phyloP scores from a whole-genome alignment of 768 basidiomycete species.

The Chiua virens region DNA sequence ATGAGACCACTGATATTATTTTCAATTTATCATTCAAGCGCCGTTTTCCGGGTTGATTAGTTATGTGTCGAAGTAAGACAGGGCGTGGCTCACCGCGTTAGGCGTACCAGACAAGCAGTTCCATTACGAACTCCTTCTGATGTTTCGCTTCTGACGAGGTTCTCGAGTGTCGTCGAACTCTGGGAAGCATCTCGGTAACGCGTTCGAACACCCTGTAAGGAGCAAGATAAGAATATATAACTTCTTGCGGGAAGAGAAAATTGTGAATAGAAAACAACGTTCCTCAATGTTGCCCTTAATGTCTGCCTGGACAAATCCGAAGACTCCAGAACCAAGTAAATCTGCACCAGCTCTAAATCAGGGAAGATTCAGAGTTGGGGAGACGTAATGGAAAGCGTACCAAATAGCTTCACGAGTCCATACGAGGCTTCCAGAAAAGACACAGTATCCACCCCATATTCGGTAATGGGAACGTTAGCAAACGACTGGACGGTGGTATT shows the following conservation, averaged over 20 bases:
- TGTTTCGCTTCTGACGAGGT: conserved; percentile 53
- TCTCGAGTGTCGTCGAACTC: conserved; percentile 57
- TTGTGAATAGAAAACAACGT: conserved; percentile 26
- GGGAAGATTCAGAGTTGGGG: conserved; percentile 7
- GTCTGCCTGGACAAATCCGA: conserved; percentile 74
- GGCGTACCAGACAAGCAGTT: conserved; percentile 62
- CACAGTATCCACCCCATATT: conserved; percentile 74
- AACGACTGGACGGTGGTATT: conserved; percentile 61
- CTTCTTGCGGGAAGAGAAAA: conserved; percentile 11
- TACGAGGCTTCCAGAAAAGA: conserved; percentile 87
- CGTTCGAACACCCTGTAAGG: conserved; percentile 60
- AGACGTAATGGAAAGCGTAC: conserved; percentile 40
- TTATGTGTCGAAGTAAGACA: conserved; percentile 5
- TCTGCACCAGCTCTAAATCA: conserved; percentile 40
- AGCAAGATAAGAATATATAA: conserved; percentile 9
- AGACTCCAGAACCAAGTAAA: conserved; percentile 65
- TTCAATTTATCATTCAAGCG: conserved; percentile 3
- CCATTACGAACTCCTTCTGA: conserved; percentile 45
- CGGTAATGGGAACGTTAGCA: conserved; percentile 76
- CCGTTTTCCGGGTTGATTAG: conserved; percentile 3
- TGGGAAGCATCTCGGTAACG: conserved; percentile 46
- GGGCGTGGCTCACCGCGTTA: conserved; percentile 53
- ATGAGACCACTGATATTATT: conserved; percentile 52
- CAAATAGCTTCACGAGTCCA: conserved; percentile 75
- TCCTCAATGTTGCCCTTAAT: conserved; percentile 66